phyloP scores from a whole-genome alignment of 306 rosid genomes.

The Vigna nakashimae region DNA sequence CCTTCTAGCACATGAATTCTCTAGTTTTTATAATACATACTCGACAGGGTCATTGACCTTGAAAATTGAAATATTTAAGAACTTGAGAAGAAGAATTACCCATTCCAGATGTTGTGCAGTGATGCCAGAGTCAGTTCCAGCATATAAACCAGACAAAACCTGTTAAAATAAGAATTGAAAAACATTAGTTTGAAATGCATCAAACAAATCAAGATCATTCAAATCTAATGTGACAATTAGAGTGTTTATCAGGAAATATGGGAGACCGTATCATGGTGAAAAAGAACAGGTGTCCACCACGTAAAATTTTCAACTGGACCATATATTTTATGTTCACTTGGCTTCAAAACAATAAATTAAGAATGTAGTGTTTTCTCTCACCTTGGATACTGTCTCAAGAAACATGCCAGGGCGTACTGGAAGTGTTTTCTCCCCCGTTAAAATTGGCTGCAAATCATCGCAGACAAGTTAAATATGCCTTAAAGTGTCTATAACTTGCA shows the following conservation, averaged over 20 bases:
- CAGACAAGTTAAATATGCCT: conserved; percentile 37
- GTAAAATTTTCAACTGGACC: conserved; percentile 33
- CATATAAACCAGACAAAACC: conserved; percentile 92
- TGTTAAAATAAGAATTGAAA: conserved; percentile 43
- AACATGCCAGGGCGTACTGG: conserved; percentile 99
- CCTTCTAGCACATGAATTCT: too few species aligned
- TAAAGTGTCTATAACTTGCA: conserved; percentile 23
- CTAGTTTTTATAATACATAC: neutral
- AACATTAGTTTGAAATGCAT: conserved; percentile 18
- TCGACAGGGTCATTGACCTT: conserved; percentile 1
- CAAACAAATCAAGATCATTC: conserved; percentile 18
- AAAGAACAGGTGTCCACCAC: neutral
- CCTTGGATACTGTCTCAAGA: conserved; percentile 95
- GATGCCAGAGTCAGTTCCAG: conserved; percentile 83
- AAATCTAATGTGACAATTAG: conserved; percentile 9
- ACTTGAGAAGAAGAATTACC: conserved; percentile 54
- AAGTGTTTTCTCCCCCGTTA: conserved; percentile 69
- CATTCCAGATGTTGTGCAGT: conserved; percentile 97
- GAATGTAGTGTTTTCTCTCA: conserved; percentile 36
- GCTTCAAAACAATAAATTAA: conserved; percentile 31
- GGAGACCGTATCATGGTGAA: conserved; percentile 24
- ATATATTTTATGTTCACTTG: conserved; percentile 28
- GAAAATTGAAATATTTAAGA: conserved; percentile 11
- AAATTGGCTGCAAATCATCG: conserved; percentile 61
- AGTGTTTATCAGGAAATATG: conserved; percentile 1